Percentiles rank a stretch among this genome's conserved stretches.
Evolutionary conservation across 2,329 filamentous ascomycete species (phyloP).

Genomic region (Dactylellina drechsleri): DNA sequence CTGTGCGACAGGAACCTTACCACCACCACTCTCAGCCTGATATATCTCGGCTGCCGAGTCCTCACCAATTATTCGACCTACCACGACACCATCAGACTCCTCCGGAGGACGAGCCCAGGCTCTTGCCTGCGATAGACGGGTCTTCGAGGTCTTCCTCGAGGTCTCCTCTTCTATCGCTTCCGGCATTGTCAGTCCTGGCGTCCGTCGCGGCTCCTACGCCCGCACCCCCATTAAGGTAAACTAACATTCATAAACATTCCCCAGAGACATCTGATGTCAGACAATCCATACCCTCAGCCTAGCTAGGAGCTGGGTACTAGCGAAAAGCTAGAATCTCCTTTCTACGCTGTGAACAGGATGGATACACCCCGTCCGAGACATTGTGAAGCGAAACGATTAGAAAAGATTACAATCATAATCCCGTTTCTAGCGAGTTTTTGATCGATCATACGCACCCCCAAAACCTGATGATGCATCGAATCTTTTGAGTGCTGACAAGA

Average conservation of each 20-base stretch:
- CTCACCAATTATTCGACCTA: conserved; percentile 50
- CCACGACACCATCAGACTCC: conserved; percentile 37
- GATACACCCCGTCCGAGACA: conserved; percentile 38
- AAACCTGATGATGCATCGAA: not conserved
- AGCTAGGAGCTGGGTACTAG: conserved; percentile 21
- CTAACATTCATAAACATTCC: conserved; percentile 14
- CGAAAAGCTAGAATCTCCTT: conserved; percentile 10
- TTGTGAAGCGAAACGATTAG: conserved; percentile 26
- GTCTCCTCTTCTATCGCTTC: conserved; percentile 58
- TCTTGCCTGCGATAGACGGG: conserved; percentile 54
- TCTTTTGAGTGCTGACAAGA: conserved; percentile 50
- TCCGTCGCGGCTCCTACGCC: conserved; percentile 57
- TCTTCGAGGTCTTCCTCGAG: conserved; percentile 57
- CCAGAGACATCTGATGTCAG: conserved; percentile 56
- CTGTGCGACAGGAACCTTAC: conserved; percentile 52
- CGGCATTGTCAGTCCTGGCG: conserved; percentile 57
- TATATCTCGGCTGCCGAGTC: conserved; percentile 47
- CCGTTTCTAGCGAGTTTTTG: conserved; percentile 50
- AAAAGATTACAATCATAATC: conserved; percentile 27
- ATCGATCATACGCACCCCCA: too few relatives aligned
- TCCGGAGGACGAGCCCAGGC: conserved; percentile 48
- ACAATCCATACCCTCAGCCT: not conserved
- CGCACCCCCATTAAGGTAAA: conserved; percentile 58
- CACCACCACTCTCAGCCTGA: conserved; percentile 54
- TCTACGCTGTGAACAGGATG: conserved; percentile 25